phyloP scores from a whole-genome alignment of 495 filamentous ascomycete species.

The Penicillium daleae region DNA sequence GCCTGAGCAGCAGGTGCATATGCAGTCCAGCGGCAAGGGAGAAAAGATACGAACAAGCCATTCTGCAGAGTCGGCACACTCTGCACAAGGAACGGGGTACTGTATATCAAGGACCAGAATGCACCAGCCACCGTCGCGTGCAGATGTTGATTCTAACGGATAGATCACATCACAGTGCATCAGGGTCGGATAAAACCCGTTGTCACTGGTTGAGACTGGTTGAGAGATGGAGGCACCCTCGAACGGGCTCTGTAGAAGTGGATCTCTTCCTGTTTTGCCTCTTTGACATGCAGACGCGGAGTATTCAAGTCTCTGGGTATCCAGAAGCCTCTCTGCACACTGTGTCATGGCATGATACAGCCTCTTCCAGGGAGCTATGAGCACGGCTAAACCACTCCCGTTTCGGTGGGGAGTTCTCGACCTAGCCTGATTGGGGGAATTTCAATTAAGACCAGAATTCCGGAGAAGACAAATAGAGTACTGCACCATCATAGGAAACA shows the following conservation, averaged over 20 bases:
- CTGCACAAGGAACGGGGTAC: constrained; percentile 7
- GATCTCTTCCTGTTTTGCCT: constrained; percentile 2
- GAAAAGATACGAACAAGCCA: constrained; percentile 12
- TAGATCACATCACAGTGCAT: constrained; percentile 22
- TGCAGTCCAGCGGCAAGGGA: constrained; percentile 15
- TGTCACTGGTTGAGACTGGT: constrained; percentile 5
- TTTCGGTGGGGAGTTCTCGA: neutral
- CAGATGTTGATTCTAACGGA: constrained; percentile 18
- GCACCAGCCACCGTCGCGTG: constrained; percentile 29
- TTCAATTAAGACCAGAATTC: neutral
- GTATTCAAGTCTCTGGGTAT: constrained; percentile 21
- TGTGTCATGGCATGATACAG: constrained; percentile 26
- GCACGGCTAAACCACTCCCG: neutral
- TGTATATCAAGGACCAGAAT: constrained; percentile 1
- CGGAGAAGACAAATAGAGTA: neutral
- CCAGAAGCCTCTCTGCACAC: constrained; percentile 18
- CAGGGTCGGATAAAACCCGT: neutral
- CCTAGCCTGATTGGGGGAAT: neutral
- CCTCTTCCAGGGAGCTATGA: constrained; percentile 13
- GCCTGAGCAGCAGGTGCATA: constrained; percentile 7
- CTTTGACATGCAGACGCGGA: constrained; percentile 31
- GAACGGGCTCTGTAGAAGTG: neutral
- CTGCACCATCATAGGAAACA: neutral
- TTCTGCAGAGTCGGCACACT: neutral
- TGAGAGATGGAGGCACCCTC: neutral